These are phyloP conservation scores for Hansenula anomala DNA, from an alignment of 1,139 yeast genomes.

Conservation along the genomic window DNA sequence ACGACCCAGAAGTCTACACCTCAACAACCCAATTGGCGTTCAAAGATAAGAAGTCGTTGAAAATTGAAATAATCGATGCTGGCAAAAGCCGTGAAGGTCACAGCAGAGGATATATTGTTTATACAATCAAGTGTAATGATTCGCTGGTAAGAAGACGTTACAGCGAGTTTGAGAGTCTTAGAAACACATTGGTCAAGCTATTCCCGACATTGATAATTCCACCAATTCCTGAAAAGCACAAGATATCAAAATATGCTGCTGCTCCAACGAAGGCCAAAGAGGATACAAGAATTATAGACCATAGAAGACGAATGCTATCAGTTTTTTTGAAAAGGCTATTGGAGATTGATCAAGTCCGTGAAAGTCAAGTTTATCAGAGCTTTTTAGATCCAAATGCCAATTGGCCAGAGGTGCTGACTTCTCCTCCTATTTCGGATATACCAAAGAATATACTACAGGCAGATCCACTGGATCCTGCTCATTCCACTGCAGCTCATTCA, in stretches of 20 bases:
- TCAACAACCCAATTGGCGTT: constrained; percentile 14
- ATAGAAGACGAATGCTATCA: constrained; percentile 67
- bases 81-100: constrained; percentile 74
- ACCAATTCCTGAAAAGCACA: constrained; percentile 86
- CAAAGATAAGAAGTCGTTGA: constrained; percentile 13
- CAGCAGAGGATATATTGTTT: constrained; percentile 64
- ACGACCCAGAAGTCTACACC: constrained; percentile 17
- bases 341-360: constrained; percentile 47
- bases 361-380: constrained; percentile 57
- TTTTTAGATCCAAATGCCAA: constrained; percentile 80
- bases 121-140: constrained; percentile 64
- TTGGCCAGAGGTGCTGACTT: constrained; percentile 50
- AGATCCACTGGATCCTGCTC: constrained; percentile 42
- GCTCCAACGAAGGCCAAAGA: constrained; percentile 47
- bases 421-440: constrained; percentile 46
- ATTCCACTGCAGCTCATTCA: constrained; percentile 45
- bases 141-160: constrained; percentile 66
- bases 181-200: constrained; percentile 58
- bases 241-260: constrained; percentile 42
- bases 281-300: constrained; percentile 40
- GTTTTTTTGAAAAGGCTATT: constrained; percentile 74
- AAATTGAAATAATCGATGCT: constrained; percentile 64
- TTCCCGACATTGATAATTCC: constrained; percentile 87
- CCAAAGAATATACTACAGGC: constrained; percentile 46
- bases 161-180: constrained; percentile 76